These are phyloP conservation scores for Fusarium dlaminii DNA, from an alignment of 2,329 filamentous ascomycete species.

Conservation along the genomic window DNA sequence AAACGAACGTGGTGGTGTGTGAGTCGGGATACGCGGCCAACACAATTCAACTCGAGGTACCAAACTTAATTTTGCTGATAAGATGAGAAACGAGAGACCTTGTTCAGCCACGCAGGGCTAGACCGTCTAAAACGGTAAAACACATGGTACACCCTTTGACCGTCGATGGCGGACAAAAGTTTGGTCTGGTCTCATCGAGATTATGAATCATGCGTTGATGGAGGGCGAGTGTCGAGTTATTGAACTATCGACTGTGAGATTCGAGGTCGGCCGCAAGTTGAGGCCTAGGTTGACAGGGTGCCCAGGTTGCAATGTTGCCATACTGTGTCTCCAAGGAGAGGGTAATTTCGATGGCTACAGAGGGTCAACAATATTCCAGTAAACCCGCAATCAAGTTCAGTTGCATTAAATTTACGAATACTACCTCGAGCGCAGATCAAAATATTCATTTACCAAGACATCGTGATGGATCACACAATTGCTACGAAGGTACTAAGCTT, in stretches of 20 bases:
- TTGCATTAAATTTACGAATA: constrained; percentile 5
- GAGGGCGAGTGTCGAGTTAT: constrained; percentile 23
- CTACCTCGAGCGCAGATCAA: constrained; percentile 7
- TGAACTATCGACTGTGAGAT: constrained; percentile 13
- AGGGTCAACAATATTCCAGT: background rate
- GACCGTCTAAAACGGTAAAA: constrained; percentile 15
- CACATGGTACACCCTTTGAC: background rate
- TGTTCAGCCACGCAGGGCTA: constrained; percentile 21
- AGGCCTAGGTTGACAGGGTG: constrained; percentile 19
- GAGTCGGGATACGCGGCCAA: constrained; percentile 11
- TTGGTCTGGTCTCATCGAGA: constrained; percentile 22
- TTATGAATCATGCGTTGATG: constrained; percentile 17
- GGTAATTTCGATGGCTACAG: background rate
- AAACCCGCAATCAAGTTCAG: background rate
- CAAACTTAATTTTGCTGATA: constrained; percentile 28
- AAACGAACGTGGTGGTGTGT: constrained; percentile 23
- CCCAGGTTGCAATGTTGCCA: constrained; percentile 4
- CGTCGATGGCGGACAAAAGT: constrained; percentile 3
- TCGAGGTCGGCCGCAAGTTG: constrained; percentile 4
- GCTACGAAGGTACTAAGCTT: background rate
- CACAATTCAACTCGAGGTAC: constrained; percentile 20
- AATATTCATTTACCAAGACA: background rate
- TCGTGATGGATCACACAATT: constrained; percentile 16
- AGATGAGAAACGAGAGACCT: background rate
- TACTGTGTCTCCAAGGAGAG: background rate